Conservation (phyloP, 805 yeast species). For the Wickerhamomyces hampshirensis region DNA sequence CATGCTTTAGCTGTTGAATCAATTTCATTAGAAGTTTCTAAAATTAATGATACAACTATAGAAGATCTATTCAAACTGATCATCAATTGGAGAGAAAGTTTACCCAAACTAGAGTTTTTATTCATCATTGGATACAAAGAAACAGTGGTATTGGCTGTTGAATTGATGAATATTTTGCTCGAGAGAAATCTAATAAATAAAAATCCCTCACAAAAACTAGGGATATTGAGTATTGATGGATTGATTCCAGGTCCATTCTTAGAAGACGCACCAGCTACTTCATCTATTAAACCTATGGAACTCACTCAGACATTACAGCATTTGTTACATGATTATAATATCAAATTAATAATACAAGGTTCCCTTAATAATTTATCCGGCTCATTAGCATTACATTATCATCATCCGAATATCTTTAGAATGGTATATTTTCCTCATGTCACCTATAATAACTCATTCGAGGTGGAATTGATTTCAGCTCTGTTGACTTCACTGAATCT, state of each 20-base stretch:
- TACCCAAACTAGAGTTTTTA: constrained; percentile 44
- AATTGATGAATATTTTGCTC: constrained; percentile 42
- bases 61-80: constrained; percentile 42
- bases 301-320: constrained; percentile 1
- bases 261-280: constrained; percentile 29
- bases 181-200: constrained; percentile 21
- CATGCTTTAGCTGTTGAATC: constrained; percentile 21
- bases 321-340: constrained; percentile 3
- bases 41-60: constrained; percentile 22
- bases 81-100: constrained; percentile 43
- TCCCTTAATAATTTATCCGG: constrained; percentile 47
- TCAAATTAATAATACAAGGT: constrained; percentile 30
- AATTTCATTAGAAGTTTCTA: constrained; percentile 32
- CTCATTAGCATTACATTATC: constrained; percentile 47
- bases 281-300: too few relatives aligned
- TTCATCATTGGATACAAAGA: constrained; percentile 49
- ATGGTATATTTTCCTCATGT: constrained; percentile 43
- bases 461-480: constrained; percentile 38
- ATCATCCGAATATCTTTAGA: constrained; percentile 54
- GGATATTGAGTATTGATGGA: constrained; percentile 33
- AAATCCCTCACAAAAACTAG: constrained; percentile 19
- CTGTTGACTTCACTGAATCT: constrained; percentile 46
- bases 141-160: constrained; percentile 46
- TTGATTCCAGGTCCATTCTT: constrained; percentile 32
- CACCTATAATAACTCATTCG: constrained; percentile 31